phyloP scores from a whole-genome alignment of 345 rosid species.

The Salix purpurea region DNA sequence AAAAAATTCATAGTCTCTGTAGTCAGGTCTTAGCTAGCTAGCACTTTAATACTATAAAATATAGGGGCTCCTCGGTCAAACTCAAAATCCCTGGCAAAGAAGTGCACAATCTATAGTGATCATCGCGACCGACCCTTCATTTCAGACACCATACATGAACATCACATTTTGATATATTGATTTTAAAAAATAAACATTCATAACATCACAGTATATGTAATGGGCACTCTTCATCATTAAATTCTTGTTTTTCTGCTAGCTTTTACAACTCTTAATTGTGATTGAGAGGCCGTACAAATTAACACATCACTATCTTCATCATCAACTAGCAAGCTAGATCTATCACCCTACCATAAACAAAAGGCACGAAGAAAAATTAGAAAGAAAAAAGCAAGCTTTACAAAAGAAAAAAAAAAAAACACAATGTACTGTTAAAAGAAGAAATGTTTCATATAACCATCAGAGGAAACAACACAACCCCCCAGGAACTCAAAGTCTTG shows the following conservation, averaged over 20 bases:
- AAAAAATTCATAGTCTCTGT: constrained; percentile 1
- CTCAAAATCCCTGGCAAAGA: not conserved
- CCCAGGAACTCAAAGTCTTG: constrained; percentile 31
- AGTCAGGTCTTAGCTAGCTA: constrained; percentile 24
- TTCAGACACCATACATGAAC: not conserved
- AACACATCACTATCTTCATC: constrained; percentile 9
- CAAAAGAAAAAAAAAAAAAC: not conserved
- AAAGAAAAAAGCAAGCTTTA: constrained; percentile 9
- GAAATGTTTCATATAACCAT: constrained; percentile 29
- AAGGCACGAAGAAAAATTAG: constrained; percentile 17
- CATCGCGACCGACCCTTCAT: not conserved
- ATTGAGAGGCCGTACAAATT: constrained; percentile 12
- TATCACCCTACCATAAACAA: constrained; percentile 14
- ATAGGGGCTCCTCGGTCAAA: not conserved
- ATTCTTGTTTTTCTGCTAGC: not conserved
- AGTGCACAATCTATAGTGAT: not conserved
- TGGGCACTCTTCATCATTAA: too few relatives aligned
- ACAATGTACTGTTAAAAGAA: constrained; percentile 40
- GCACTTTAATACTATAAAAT: constrained; percentile 4
- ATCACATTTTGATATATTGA: not conserved
- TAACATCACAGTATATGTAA: too few relatives aligned
- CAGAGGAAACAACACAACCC: constrained; percentile 27
- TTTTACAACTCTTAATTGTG: constrained; percentile 13
- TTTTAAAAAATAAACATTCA: too few relatives aligned
- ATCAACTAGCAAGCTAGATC: not conserved